Conservation (phyloP, 2,329 filamentous ascomycete genomes). For the Didymella pomorum region DNA sequence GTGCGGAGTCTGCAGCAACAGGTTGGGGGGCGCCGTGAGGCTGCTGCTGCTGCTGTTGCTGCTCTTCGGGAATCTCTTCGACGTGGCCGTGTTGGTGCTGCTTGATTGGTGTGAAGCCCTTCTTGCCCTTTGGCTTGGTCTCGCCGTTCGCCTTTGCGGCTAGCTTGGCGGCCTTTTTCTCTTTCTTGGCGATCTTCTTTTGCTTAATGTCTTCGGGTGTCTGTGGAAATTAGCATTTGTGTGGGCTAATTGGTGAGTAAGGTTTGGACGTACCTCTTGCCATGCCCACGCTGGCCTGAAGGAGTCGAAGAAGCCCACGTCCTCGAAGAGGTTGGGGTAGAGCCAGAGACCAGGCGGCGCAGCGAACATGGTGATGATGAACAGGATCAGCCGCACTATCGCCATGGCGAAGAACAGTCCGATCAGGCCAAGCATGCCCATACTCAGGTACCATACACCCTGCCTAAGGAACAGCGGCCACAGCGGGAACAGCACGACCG, state of each 20-base stretch:
- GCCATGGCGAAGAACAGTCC: conserved; percentile 97
- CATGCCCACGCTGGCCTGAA: conserved; percentile 97
- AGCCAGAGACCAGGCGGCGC: conserved; percentile 92
- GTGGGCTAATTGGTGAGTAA: neutral
- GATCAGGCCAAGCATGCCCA: conserved; percentile 88
- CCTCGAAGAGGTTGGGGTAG: conserved; percentile 97
- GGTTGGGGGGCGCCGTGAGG: conserved; percentile 6
- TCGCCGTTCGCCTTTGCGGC: conserved; percentile 40
- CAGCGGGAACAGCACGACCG: conserved; percentile 91
- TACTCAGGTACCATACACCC: conserved; percentile 96
- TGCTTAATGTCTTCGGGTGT: conserved; percentile 54
- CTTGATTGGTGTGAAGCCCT: conserved; percentile 42
- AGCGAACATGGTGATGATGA: conserved; percentile 88
- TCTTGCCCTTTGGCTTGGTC: conserved; percentile 45
- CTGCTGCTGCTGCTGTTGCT: conserved; percentile 16
- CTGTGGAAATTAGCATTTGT: conserved; percentile 26
- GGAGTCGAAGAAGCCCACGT: conserved; percentile 97
- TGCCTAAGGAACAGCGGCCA: conserved; percentile 92
- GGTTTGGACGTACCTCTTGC: conserved; percentile 76
- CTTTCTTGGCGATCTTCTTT: conserved; percentile 55
- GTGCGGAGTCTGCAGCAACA: conserved; percentile 35
- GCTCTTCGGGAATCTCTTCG: conserved; percentile 10
- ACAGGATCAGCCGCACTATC: conserved; percentile 93
- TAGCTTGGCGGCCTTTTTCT: conserved; percentile 47
- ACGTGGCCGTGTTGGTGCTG: conserved; percentile 21